Evolutionary conservation across 73 alveolate genomes (phyloP), one percentile per base, ranked within the genome.

Genomic region (Paramecium caudatum): DNA sequence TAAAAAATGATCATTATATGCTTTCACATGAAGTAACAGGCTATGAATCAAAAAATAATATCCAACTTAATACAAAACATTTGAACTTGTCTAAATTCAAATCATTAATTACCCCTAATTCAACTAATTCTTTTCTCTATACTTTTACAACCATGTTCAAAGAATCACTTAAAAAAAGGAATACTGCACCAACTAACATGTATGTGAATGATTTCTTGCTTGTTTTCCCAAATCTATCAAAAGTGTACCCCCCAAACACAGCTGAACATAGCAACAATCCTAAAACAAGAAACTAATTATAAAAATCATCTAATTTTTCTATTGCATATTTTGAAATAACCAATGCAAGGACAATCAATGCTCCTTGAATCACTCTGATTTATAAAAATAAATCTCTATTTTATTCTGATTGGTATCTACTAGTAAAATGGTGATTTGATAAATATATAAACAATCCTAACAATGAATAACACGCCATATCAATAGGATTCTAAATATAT

Each of bases 201-300:
- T 27, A 23, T 27, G 80, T 55, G 16, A 55, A 55, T 55, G 80
- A 55, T 55, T 55, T 55, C 37, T 55, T 55, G 80, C 80, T 55
- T 7, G 80, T 55, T 23, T 55, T 55, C 13, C 80, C 80, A 23
- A 27, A 55, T 10, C 80, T 37, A 55, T 55, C 27, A 27, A 55
- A 55, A 7, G 80, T 55, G 3, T 55, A 55, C 9, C 27, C 23
- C 23, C 80, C 30, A 55, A 55, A 55, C 30, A 55, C 4, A 19
- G 80, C 80, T 55, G 80, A 55, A 55, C 43, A 23, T 0, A 55
- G n/a, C 46, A 55, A 55, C n/a, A 55, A 9, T 19, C 80, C 80
- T 27, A 55, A 55, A 3, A 43, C 80, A 10, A 55, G 46, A 55
- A 55, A 55, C 30, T 55, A 55, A 55, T 55, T 55, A 43, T 55